Evolutionary conservation across 352 stramenopile genomes (phyloP).

Genomic region (Peronospora destructor): DNA sequence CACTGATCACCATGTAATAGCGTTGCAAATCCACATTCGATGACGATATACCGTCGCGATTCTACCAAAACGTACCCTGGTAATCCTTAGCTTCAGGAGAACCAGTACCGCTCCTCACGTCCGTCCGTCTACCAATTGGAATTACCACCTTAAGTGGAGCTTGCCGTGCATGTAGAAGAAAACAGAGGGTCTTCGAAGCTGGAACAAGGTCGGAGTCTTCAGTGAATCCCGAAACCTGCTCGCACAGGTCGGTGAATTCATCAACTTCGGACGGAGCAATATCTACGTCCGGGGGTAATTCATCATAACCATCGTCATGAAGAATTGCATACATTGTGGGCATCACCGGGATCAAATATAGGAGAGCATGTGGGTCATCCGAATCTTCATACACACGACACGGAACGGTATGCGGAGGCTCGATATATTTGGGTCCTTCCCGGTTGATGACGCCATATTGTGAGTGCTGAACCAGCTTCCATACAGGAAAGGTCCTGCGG

Average conservation of each 20-base stretch:
- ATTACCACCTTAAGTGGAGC: too few relatives aligned
- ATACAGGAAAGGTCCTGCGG: too few relatives aligned
- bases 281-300: background rate
- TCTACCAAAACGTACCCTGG: too few relatives aligned
- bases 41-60: too few relatives aligned
- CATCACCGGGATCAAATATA: background rate
- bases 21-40: too few relatives aligned
- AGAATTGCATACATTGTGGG: background rate
- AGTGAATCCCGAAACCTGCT: background rate
- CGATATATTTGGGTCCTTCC: background rate
- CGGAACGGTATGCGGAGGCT: background rate
- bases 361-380: background rate
- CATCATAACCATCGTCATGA: background rate
- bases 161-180: too few relatives aligned
- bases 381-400: background rate
- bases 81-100: too few relatives aligned
- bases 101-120: too few relatives aligned
- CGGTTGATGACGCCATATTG: background rate
- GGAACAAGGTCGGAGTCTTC: background rate
- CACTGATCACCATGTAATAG: too few relatives aligned
- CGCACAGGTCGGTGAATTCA: background rate
- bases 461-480: conserved; percentile 1
- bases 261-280: background rate
- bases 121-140: too few relatives aligned
- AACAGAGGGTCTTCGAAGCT: too few relatives aligned